A percentile compares a stretch with the other conserved stretches of the same genome.
Conservation (phyloP, 257 asterid genomes). For the Ajuga chamaepitys region DNA sequence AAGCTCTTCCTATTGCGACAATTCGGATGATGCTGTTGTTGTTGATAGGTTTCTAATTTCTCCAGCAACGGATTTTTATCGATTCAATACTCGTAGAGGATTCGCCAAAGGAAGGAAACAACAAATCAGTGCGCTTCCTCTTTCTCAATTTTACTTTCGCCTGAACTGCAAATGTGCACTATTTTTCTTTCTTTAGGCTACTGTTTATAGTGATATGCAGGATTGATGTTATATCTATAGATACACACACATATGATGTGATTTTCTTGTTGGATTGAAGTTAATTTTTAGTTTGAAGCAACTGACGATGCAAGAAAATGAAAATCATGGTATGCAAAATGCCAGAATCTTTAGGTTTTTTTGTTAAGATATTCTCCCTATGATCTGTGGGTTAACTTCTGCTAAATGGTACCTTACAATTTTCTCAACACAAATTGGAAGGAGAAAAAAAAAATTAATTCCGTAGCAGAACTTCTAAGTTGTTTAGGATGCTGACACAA, state of each 20-base stretch:
- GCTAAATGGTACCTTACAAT: not conserved
- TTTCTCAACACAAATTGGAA: not conserved
- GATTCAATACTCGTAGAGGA: constrained; percentile 37
- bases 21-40: constrained; percentile 21
- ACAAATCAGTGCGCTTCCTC: constrained; percentile 25
- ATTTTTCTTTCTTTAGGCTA: not conserved
- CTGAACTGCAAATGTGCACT: not conserved
- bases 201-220: not conserved
- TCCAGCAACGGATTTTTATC: constrained; percentile 14
- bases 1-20: constrained; percentile 16
- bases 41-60: constrained; percentile 14
- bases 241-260: too few relatives aligned
- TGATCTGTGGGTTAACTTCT: not conserved
- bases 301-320: not conserved
- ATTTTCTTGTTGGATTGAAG: not conserved
- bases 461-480: too few relatives aligned
- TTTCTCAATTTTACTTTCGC: not conserved
- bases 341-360: not conserved
- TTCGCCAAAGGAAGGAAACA: constrained; percentile 75
- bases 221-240: too few relatives aligned
- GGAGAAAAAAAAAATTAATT: not conserved
- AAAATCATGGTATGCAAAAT: not conserved
- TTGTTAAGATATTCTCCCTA: not conserved
- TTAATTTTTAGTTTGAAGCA: not conserved
- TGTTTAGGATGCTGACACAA: not conserved